Evolutionary conservation across 768 basidiomycete genomes (phyloP), one percentile per base, ranked within the genome.

Genomic region (Rhizopogon vesiculosus): DNA sequence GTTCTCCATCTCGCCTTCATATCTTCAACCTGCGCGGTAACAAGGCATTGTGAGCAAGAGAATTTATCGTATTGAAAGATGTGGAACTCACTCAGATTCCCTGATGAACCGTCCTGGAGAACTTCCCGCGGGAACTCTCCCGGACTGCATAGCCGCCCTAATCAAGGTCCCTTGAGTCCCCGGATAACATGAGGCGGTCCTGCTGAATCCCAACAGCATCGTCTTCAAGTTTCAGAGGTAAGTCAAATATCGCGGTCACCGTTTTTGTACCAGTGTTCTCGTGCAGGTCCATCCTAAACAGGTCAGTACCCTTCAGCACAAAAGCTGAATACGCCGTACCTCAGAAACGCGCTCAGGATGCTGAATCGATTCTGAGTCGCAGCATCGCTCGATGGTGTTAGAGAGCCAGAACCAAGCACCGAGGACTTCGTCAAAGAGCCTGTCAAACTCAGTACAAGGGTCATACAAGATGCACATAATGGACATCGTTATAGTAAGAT

Each of bases 211-310:
- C 81, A 58, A 85, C 77, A 46, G 69, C 66, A 42, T 83, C 70
- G 56, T 83, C 68, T 48, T 85, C 78, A 31, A 78, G 78, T 25
- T 25, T 25, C 82, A 82, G 0, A 83, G 25, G 82, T 9, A 85
- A 69, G 59, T 85, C 82, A 61, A 84, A 82, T 9, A 72, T 67
- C 41, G 82, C 81, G 1, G 78, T 80, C 40, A 84, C 77, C 28
- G 69, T 62, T 61, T 80, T 80, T n/a, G 66, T 67, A 22, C 77
- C 72, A 1, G 60, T 42, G 57, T 83, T 70, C 61, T 83, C 80
- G 62, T 80, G 78, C 15, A 83, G 66, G 59, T 82, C 79, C 75
- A 84, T 77, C 60, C 82, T 83, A 58, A 1, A 40, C n/a, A 38
- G 31, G 25, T 48, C 29, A 43, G 45, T 51, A 1, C 38, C 22